Evolutionary conservation across 1,284 basidiomycete genomes (phyloP), one percentile per base, ranked within the genome.

Genomic region (Ganoderma sinense): DNA sequence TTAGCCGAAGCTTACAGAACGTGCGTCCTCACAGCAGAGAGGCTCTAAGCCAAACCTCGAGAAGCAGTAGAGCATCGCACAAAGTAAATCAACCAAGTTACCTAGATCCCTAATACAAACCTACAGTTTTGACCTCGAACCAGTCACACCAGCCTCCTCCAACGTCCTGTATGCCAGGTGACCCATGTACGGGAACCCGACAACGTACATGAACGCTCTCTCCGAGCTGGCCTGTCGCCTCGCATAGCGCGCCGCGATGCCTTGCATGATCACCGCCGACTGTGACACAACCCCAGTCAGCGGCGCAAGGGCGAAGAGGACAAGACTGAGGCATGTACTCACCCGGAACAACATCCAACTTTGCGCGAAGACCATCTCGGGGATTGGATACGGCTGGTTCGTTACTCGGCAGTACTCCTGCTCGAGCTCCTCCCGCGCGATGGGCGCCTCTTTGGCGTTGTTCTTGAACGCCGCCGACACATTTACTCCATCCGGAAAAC

Each of bases 331-430:
- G 23, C 0, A 40, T n/a, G 53, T 16, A 81, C 91, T 73, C 77
- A 96, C 93, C 64, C 95, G 85, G 84, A 97, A 96, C 62, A 97
- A 82, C 85, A 94, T 94, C 92, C 95, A 97, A 71, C 94, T 95
- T 23, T 91, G 88, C 16, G 90, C 93, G 71, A 94, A 96, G 7
- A 86, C 80, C 89, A 96, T 94, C 72, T 90, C 90, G 2, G 76
- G 76, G 63, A 96, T 91, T 0, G 95, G 95, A 76, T 93, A 96
- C 29, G 86, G 78, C 66, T 89, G 86, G 0, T 83, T 81, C 39
- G 85, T 88, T 11, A 89, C 82, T 20, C 82, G 81, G 77, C 92
- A 94, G 79, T 95, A 97, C 77, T 92, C 88, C 61, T 84, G 84
- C 78, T 98, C 92, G 26, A 98, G 83, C 56, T 91, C 89, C 69